phyloP scores from a whole-genome alignment of 495 filamentous ascomycete species.

The Gamarada debralockiae region DNA sequence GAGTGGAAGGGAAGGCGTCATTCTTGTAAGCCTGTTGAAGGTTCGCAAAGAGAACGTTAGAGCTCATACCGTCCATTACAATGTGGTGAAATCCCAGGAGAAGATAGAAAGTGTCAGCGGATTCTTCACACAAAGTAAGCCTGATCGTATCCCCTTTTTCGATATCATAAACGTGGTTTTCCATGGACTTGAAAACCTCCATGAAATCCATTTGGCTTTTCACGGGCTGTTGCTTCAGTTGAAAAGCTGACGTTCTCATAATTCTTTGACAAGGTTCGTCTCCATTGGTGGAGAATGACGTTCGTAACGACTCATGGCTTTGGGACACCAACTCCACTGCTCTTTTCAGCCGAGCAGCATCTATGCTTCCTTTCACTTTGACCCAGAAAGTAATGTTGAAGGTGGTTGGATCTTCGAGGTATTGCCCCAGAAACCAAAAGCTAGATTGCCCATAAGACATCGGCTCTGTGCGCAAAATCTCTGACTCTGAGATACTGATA shows the following conservation, averaged over 20 bases:
- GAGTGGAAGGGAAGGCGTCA: background rate
- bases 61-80: conserved; percentile 42
- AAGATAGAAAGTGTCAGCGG: conserved; percentile 12
- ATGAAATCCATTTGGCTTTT: no score
- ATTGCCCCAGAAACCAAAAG: conserved; percentile 41
- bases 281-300: conserved; percentile 19
- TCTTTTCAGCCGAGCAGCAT: background rate
- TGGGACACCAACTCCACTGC: conserved; percentile 4
- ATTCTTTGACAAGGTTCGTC: background rate
- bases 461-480: no score
- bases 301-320: conserved; percentile 19
- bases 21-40: conserved; percentile 34
- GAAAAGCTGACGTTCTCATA: background rate
- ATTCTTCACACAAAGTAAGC: conserved; percentile 9
- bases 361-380: conserved; percentile 3
- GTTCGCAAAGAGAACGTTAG: conserved; percentile 31
- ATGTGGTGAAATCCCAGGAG: conserved; percentile 37
- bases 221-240: no score
- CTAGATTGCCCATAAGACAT: conserved; percentile 40
- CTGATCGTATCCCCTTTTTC: background rate
- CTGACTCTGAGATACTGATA: no score
- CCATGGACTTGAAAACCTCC: background rate
- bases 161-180: background rate
- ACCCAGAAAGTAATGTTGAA: conserved; percentile 26
- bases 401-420: conserved; percentile 33